phyloP scores from a whole-genome alignment of 2,329 filamentous ascomycete genomes.

The Lachnellula subtilissima region DNA sequence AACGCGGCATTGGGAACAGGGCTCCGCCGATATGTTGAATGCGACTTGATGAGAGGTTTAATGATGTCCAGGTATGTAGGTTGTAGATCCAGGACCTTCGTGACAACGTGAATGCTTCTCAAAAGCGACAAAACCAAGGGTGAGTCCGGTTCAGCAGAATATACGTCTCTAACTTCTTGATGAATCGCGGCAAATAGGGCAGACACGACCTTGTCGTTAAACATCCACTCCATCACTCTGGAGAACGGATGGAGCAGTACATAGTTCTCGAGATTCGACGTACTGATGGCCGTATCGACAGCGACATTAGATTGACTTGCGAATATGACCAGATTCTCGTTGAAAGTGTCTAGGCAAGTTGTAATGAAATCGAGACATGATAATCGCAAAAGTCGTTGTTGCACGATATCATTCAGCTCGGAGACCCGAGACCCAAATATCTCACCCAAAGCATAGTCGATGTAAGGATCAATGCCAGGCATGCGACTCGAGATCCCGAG shows the following conservation, averaged over 20 bases:
- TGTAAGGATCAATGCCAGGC: conserved; percentile 84
- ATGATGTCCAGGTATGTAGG: conserved; percentile 89
- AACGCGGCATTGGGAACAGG: conserved; percentile 71
- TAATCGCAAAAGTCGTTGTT: conserved; percentile 68
- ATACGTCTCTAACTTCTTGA: conserved; percentile 68
- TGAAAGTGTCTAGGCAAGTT: conserved; percentile 78
- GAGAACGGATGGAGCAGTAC: conserved; percentile 87
- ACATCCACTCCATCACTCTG: conserved; percentile 96
- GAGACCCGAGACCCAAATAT: conserved; percentile 58
- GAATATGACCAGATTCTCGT: conserved; percentile 85
- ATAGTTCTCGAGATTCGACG: conserved; percentile 73
- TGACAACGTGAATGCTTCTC: conserved; percentile 77
- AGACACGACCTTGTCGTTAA: conserved; percentile 82
- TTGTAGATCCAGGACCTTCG: conserved; percentile 78
- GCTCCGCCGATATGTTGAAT: conserved; percentile 53
- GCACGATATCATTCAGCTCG: conserved; percentile 61
- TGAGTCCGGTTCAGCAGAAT: conserved; percentile 69
- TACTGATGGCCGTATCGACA: conserved; percentile 69
- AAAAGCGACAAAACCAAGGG: conserved; percentile 76
- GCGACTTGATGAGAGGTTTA: conserved; percentile 67
- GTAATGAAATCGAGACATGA: conserved; percentile 81
- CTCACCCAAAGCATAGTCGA: conserved; percentile 83
- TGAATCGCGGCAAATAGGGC: conserved; percentile 75
- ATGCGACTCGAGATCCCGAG: conserved; percentile 73
- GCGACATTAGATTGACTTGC: conserved; percentile 72